A percentile compares a stretch with the other conserved stretches of the same genome.
phyloP scores from a whole-genome alignment of 2,329 filamentous ascomycete species.

The Pseudogymnoascus sp. region DNA sequence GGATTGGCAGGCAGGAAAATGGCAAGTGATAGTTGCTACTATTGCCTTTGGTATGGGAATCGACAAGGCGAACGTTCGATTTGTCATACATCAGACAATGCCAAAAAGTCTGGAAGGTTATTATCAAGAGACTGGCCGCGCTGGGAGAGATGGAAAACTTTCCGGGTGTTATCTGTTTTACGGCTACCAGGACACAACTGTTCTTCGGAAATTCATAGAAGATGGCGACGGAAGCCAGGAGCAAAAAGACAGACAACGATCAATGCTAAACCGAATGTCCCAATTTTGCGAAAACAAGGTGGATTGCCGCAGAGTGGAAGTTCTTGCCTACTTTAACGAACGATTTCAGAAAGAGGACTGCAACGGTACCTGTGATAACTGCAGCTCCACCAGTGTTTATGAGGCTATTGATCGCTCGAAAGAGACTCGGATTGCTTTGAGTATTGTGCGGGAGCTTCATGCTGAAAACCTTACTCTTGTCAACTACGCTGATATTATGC shows the following conservation, averaged over 20 bases:
- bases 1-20: slow-evolving; percentile 70
- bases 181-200: slow-evolving; percentile 65
- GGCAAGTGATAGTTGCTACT: slow-evolving; percentile 90
- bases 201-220: slow-evolving; percentile 72
- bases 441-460: slow-evolving; percentile 53
- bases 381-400: slow-evolving; percentile 62
- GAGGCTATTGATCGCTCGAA: slow-evolving; percentile 69
- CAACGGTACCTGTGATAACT: slow-evolving; percentile 77
- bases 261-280: slow-evolving; percentile 78
- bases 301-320: slow-evolving; percentile 79
- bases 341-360: slow-evolving; percentile 66
- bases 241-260: slow-evolving; percentile 74
- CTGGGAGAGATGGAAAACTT: slow-evolving; percentile 78
- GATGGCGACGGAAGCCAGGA: slow-evolving; percentile 67
- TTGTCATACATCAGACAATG: slow-evolving; percentile 86
- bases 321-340: slow-evolving; percentile 93
- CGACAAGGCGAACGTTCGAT: slow-evolving; percentile 92
- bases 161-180: slow-evolving; percentile 92
- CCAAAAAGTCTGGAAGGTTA: slow-evolving; percentile 97
- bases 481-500: slow-evolving; percentile 77
- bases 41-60: slow-evolving; percentile 99
- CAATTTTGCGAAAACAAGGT: slow-evolving; percentile 83
- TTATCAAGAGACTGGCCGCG: slow-evolving; percentile 94
- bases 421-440: slow-evolving; percentile 62
- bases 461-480: slow-evolving; percentile 59